These are phyloP conservation scores for Litchi chinensis DNA, from an alignment of 345 rosid genomes.

Conservation along the genomic window DNA sequence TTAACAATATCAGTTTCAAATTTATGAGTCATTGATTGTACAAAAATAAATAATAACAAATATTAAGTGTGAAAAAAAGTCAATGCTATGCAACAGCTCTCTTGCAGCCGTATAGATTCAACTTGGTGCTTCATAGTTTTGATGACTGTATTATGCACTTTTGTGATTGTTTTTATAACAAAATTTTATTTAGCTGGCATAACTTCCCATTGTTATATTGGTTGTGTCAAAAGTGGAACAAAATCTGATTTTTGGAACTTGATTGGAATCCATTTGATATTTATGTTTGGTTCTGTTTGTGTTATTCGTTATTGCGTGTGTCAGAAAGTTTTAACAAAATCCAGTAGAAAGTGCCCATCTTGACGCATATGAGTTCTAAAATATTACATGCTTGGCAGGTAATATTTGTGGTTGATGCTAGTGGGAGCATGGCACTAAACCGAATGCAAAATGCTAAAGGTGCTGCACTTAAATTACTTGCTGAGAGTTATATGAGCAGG, in stretches of 20 bases:
- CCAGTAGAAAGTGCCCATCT: background rate
- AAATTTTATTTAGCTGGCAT: conserved; percentile 16
- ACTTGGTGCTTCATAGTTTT: background rate
- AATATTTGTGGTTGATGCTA: conserved; percentile 94
- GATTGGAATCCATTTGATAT: background rate
- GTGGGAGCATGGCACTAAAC: conserved; percentile 99
- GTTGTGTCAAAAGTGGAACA: background rate
- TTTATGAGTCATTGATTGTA: too few species aligned
- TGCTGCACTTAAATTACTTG: conserved; percentile 89
- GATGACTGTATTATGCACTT: background rate
- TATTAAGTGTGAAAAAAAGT: too few species aligned
- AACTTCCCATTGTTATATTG: background rate
- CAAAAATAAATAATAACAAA: too few species aligned
- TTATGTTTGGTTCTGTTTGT: conserved; percentile 11
- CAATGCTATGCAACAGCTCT: background rate
- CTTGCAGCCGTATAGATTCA: background rate
- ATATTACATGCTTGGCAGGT: conserved; percentile 56
- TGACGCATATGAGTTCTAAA: conserved; percentile 15
- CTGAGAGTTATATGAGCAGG: conserved; percentile 98
- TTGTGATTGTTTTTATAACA: background rate
- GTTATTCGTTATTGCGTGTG: background rate
- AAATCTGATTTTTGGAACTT: background rate
- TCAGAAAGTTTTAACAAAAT: background rate
- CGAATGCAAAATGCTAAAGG: conserved; percentile 99
- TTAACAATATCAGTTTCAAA: too few species aligned